Base-by-base conservation (phyloP, 345 rosid species). In the Populus davidiana region DNA sequence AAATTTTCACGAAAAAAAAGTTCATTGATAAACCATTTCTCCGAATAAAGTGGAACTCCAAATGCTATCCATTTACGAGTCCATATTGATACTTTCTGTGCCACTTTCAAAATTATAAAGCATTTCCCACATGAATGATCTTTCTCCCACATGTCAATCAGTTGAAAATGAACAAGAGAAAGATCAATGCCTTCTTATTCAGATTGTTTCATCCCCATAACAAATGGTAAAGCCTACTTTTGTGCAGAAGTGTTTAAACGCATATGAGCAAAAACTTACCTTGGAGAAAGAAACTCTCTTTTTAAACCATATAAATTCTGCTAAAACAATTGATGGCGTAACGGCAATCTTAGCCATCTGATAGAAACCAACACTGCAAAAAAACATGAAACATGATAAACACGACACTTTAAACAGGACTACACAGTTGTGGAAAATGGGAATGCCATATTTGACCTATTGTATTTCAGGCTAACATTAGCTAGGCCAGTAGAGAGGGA, bases 301-400 rank as follows among this genome's bases (percentile, higher is more conserved):
- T 68, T 75, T 69, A 56, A 83, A 96, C 87, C 93, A 90, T 75
- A 93, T 80, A 81, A 93, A 96, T 77, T 96, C 98, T 31, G 93
- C 93, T 39, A 96, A 83, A 79, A 96, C 97, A 79, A 96, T 92
- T 23, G 99, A 92, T 14, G 99, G 99, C 0, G 97, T 96, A 50
- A 92, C 97, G 31, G 95, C 93, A 81, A 93, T 90, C 91, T 96
- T 93, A 23, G 97, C 92, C 97, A 96, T 96, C 88, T 92, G 98
- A 84, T 96, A 96, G 84, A 96, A 96, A 71, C 99, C 97, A 69
- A 96, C 95, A 78, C 99, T 96, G 81, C 1, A 75, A 75, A 63
- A 38, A 71, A 63, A 27, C 5, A 43, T 39, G 63, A 4, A 47
- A 67, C 31, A 39, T 56, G 0, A 33, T 49, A 72, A 72, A 64